A percentile compares a stretch with the other conserved stretches of the same genome.
Evolutionary conservation across 352 stramenopile genomes (phyloP).

Genomic region (Phytophthora ohioensis): DNA sequence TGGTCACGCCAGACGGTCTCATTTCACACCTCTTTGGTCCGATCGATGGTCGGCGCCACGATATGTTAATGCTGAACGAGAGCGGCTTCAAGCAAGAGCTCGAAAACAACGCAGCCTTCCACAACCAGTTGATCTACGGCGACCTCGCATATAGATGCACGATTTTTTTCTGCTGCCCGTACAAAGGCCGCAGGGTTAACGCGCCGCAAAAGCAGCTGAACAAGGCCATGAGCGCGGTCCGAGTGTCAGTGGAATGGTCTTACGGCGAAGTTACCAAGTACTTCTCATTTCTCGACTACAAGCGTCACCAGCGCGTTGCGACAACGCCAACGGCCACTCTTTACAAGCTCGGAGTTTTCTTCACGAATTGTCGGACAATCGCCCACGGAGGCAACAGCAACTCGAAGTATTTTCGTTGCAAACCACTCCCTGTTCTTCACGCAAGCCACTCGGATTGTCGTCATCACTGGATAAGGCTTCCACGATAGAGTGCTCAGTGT

Average conservation of each 20-base stretch:
- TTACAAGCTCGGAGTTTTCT: conserved; percentile 19
- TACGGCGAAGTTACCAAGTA: conserved; percentile 15
- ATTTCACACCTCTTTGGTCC: conserved; percentile 6
- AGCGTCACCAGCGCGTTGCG: conserved; percentile 12
- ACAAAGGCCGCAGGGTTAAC: neutral
- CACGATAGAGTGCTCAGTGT: too few species aligned
- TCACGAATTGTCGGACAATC: conserved; percentile 16
- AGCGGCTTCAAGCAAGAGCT: neutral
- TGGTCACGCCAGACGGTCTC: conserved; percentile 9
- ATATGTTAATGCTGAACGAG: conserved; percentile 7
- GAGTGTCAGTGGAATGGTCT: conserved; percentile 9
- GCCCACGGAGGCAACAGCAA: conserved; percentile 17
- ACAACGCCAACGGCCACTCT: conserved; percentile 9
- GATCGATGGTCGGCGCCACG: conserved; percentile 2
- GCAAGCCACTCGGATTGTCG: too few species aligned
- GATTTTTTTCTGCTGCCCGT: conserved; percentile 4
- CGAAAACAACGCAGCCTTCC: neutral
- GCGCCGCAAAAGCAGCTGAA: neutral
- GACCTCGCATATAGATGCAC: conserved; percentile 5
- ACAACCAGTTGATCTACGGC: neutral
- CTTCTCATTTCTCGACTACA: conserved; percentile 21
- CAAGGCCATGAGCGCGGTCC: neutral
- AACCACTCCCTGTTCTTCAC: neutral
- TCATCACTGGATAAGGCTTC: too few species aligned
- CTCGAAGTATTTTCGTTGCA: conserved; percentile 9